Evolutionary conservation across 345 rosid genomes (phyloP), one percentile per base, ranked within the genome.

Genomic region (Nasturtium officinale): DNA sequence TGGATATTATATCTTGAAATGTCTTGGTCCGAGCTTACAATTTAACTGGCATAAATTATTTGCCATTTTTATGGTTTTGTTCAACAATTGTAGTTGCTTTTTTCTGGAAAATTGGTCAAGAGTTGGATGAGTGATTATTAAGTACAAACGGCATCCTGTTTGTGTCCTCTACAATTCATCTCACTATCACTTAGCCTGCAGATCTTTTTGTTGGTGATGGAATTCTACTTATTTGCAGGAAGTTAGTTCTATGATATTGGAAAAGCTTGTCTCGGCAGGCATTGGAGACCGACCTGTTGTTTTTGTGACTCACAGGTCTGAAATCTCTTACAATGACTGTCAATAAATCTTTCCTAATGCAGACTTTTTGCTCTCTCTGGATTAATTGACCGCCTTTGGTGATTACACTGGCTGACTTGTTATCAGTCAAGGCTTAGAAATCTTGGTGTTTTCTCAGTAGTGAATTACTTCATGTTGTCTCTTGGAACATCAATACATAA

Each of bases 271-370:
- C 71, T 81, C 86, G 59, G 99, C 97, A 11, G 97, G 99, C 76
- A 91, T 95, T 77, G 99, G 97, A 69, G 80, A 78, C 75, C 89
- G 89, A 21, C 99, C 99, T 79, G 96, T 95, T 81, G 97, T 95
- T 54, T 95, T 95, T 82, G 96, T 95, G 78, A 95, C 99, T 77
- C 97, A 95, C 83, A 95, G 99, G 97, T 88, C 47, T 54, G 72
- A 72, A 18, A 47, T 63, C 35, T 63, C 46, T 63, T 33, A 75
- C 30, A 15, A 20, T 16, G 37, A 37, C 23, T 53, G 25, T 43
- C 53, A 7, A 67, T 51, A 9, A 28, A 51, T 67, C 62, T 69
- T 69, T 59, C 6, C 23, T 32, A 17, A 33, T 15, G 33, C 64
- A 53, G 6, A 50, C 10, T 61, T 61, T 61, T 53, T 29, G 15